Percentiles rank a stretch among this genome's conserved stretches.
phyloP scores from a whole-genome alignment of 2,329 filamentous ascomycete genomes.

The Blumeria hordei region DNA sequence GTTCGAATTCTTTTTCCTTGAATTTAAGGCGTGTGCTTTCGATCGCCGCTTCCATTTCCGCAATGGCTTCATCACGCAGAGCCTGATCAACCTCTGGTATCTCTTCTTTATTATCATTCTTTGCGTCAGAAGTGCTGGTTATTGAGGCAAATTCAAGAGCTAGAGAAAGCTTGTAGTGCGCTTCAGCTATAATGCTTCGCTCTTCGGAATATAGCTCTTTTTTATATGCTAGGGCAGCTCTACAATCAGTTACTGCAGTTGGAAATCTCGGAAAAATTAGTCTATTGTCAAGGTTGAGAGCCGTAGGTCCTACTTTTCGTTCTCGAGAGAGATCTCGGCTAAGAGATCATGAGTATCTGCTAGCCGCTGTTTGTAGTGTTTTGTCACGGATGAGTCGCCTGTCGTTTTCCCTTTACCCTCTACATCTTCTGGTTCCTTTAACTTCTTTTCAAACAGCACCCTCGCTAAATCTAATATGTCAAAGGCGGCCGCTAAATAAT shows the following conservation, averaged over 20 bases:
- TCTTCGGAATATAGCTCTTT: constrained; percentile 55
- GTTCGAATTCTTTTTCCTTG: constrained; percentile 40
- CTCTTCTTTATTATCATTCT: constrained; percentile 13
- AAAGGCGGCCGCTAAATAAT: constrained; percentile 58
- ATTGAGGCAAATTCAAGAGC: constrained; percentile 84
- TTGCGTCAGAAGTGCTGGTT: constrained; percentile 28
- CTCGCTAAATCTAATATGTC: constrained; percentile 65
- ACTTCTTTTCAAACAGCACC: constrained; percentile 33
- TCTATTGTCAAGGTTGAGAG: neutral
- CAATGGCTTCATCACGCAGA: constrained; percentile 45
- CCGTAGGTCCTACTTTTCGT: constrained; percentile 38
- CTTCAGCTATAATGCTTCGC: constrained; percentile 72
- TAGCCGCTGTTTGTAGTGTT: constrained; percentile 58
- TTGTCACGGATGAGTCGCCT: constrained; percentile 18
- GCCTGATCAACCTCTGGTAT: constrained; percentile 35
- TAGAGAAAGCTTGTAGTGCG: constrained; percentile 86
- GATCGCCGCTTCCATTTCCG: constrained; percentile 51
- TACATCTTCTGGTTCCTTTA: constrained; percentile 23
- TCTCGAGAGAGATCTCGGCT: constrained; percentile 90
- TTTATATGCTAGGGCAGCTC: constrained; percentile 55
- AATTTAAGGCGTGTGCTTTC: constrained; percentile 47
- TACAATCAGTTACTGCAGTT: constrained; percentile 67
- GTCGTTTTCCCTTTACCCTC: constrained; percentile 23
- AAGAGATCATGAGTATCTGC: constrained; percentile 87
- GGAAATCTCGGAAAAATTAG: constrained; percentile 31